Base-by-base conservation (phyloP, 179 eudicot genomes). In the Amaranthus tricolor region DNA sequence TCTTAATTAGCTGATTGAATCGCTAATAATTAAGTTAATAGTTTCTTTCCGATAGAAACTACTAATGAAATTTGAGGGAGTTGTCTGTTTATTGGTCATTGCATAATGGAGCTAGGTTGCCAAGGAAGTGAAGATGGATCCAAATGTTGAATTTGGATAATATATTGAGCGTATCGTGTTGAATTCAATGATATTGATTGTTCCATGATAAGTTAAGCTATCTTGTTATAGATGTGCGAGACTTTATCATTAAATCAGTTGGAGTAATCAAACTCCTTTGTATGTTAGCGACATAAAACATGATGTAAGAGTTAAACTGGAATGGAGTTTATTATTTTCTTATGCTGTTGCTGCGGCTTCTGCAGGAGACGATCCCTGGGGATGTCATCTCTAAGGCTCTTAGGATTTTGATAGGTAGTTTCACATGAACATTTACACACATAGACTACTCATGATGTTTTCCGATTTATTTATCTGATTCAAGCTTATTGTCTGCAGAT, bases 281-380 rank as follows among this genome's bases (percentile, higher is more conserved):
- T 51, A 43, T 12, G 51, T 53, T 53, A 51, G 16, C 43, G 45
- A 20, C 54, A 62, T 64, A 10, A 20, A 49, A 48, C 45, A 13
- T 62, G 68, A 20, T 15, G 5, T 69, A 4, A 47, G 72, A 73
- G 49, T 31, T 44, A 63, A 56, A 3, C 16, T 0, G n/a, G 75
- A 71, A 50, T 17, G 13, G 24, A 47, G 51, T 67, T 56, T 69
- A 40, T 56, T 1, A 8, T 62, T 43, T 68, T 73, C 77, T 80
- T 24, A 80, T 76, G 61, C 31, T 59, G 52, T 54, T 78, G 74
- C 20, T 59, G 54, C 64, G 65, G 53, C 70, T 73, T 75, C 49
- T 73, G 74, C 93, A 95, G 99, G 99, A 95, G 76, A 89, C 95
- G 75, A 89, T 95, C 66, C 99, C 99, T 7, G 93, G 84, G 80